Evolutionary conservation across 2,329 filamentous ascomycete species (phyloP), one percentile per base, ranked within the genome.

Genomic region (Fusarium verticillioides): DNA sequence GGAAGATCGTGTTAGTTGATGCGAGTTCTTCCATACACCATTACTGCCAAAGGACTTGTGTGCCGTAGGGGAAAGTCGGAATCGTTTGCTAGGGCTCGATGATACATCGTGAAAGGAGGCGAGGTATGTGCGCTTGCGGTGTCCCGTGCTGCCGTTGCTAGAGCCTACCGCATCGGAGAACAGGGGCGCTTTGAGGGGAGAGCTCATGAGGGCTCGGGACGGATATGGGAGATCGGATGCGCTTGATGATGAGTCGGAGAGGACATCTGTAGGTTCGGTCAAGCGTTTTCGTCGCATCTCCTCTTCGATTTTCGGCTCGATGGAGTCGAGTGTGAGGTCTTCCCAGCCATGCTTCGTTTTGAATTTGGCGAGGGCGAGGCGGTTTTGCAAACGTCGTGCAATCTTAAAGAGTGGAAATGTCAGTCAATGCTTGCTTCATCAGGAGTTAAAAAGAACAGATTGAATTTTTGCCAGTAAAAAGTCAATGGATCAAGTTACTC

Each of bases 261-360:
- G 87, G 72, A 92, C 89, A 78, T 97, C 94, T 79, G 91, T 92
- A 23, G 69, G 69, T 52, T 90, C 88, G 74, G 86, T 86, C 61
- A 91, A 87, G 77, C 93, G 89, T 83, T 92, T 93, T 76, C 91
- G 89, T 84, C 92, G 90, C 80, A 95, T 87, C 83, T 96, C 90
- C 80, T 95, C 90, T 80, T 96, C 92, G 72, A 96, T 86, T 81
- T 92, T 93, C 58, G 94, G 94, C 83, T 97, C 94, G 84, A 97
- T 94, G 70, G 88, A 91, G 81, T 95, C 94, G 79, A 97, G 90
- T 72, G 93, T 94, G 81, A 97, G 89, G 82, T 96, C 94, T 83
- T 98, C 93, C 92, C 95, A 97, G 81, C 95, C 95, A 85, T 97
- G 93, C 84, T 97, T 95, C 76, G 96, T 95, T 85, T 98, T 98